Evolutionary conservation across 179 eudicot species (phyloP), one percentile per base, ranked within the genome.

Genomic region (Drosera spatulata): DNA sequence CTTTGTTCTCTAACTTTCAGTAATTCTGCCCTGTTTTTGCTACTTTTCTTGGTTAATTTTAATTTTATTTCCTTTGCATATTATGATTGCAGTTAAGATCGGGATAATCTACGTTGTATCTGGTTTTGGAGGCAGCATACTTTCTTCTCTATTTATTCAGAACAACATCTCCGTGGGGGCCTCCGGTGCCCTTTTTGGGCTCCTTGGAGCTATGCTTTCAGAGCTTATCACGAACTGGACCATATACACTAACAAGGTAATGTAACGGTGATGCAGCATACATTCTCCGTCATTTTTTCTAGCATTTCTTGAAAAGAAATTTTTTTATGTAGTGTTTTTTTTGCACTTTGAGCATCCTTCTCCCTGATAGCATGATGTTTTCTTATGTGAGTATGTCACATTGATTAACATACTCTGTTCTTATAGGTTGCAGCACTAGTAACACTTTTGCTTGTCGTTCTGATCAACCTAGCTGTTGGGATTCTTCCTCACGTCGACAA

Each of bases 401-500:
- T 49, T 49, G 51, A 7, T 9, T 49, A 3, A 12, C n/a, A 49
- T 1, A 49, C 13, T 12, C 11, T 43, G 45, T 7, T 43, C 45
- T 43, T 43, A 13, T 14, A 91, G 98, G 73, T 82, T 41, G 77
- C 85, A 12, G 74, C 88, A 53, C 61, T 91, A 41, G 13, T 80
- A 41, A 88, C 81, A 64, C 89, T 91, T 58, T 71, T 91, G 65
- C 50, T 85, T 63, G 76, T 88, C 33, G 75, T 84, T 46, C 79
- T 66, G 12, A 67, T 83, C 66, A 88, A 91, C 71, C 74, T 91
- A 58, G 95, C 81, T 9, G 83, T 84, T 55, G 96, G 95, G 45
- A 69, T 91, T 53, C 85, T 88, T 51, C 95, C 98, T 42, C 95
- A 88, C 49, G 95, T 88, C 15, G 96, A 88, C 75, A 91, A 85